Percentiles rank a stretch among this genome's conserved stretches.
Conservation (phyloP, 1,284 basidiomycete genomes). For the Apiotrichum mycotoxinovorans region DNA sequence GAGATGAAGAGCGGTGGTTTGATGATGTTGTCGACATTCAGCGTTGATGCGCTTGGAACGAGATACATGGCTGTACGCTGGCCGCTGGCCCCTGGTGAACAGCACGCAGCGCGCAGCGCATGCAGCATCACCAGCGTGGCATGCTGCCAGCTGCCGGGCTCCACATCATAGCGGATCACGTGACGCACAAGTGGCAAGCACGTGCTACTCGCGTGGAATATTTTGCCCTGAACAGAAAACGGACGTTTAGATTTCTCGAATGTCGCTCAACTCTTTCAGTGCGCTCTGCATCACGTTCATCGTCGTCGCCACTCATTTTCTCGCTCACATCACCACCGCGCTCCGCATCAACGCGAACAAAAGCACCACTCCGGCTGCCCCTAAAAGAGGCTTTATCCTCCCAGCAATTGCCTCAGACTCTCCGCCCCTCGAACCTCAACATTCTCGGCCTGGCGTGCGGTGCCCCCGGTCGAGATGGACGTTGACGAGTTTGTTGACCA, state of each 20-base stretch:
- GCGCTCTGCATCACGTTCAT: not conserved
- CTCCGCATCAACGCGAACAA: not conserved
- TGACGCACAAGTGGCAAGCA: not conserved
- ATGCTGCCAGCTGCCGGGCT: not conserved
- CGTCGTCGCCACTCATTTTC: not conserved
- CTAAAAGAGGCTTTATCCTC: not conserved
- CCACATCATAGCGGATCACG: not conserved
- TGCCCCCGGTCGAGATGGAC: conserved; percentile 15
- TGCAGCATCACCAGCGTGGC: not conserved
- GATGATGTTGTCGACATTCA: not conserved
- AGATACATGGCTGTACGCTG: too few relatives aligned
- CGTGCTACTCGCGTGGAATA: not conserved
- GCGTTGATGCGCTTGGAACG: too few relatives aligned
- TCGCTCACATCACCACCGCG: not conserved
- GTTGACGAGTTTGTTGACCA: conserved; percentile 30
- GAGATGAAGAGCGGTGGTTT: not conserved
- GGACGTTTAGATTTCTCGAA: not conserved
- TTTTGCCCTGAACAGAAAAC: not conserved
- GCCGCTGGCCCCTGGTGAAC: too few relatives aligned
- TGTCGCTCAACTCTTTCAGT: not conserved
- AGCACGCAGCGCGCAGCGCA: not conserved
- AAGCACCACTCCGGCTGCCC: not conserved
- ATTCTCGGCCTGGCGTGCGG: not conserved
- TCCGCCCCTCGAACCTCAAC: not conserved
- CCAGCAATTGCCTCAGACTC: not conserved